Base-by-base conservation (phyloP, 108 stramenopile genomes). In the Conticribra weissflogii region DNA sequence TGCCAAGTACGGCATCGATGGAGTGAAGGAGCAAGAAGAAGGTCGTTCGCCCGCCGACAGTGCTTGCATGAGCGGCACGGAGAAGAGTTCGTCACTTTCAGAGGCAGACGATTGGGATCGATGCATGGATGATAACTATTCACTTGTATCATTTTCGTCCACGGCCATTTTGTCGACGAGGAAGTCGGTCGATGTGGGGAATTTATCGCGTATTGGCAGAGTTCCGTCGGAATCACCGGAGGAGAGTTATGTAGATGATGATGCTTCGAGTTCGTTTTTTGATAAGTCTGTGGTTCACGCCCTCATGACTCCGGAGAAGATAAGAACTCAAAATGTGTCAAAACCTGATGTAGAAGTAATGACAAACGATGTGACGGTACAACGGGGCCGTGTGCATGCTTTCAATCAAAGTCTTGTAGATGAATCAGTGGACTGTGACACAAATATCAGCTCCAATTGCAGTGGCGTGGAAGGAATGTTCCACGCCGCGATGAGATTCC, bases 91-190 rank as follows among this genome's bases (percentile, higher is more conserved):
- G 21, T 47, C 59, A 18, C 45, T 41, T 24, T 49, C 63, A 21
- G 67, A 25, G 12, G 63, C 28, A 30, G 68, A 77, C 30, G 76
- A 77, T 27, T 77, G 76, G 76, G 76, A 68, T 48, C 59, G 66
- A 3, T 44, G 68, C 9, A 77, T 77, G 76, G 68, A 69, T 51
- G 61, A 68, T 50, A 60, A 47, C 54, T 24, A 31, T 34, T 62
- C 59, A 36, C 59, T 61, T 36, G 44, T 68, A 12, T 76, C 67
- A 7, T 63, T 63, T 56, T 63, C 67, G 7, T 68, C 76, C 8
- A 64, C 63, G 1, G 56, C 54, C 12, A 53, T 72, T 54, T 55
- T 16, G 22, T 32, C 21, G 18, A 62, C 51, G 4, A 16, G 41
- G 22, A 54, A 53, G 63, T 46, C 17, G 18, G 33, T 17, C 52